Evolutionary conservation across 176 grass and related monocot genomes (phyloP).

Genomic region (Carex pumila): DNA sequence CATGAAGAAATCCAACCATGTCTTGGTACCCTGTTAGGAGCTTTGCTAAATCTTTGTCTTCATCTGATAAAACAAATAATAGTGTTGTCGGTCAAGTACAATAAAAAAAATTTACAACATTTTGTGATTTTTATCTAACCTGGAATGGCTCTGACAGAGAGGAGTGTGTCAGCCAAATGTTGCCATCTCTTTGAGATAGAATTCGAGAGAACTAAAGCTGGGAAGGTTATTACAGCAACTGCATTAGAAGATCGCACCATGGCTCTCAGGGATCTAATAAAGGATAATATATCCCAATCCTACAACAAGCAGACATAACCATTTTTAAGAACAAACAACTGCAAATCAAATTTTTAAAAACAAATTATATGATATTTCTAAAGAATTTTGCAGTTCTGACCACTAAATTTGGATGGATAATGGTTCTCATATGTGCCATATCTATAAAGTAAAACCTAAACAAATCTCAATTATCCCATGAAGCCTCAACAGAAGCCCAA

Average conservation of each 20-base stretch:
- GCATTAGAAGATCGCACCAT: slow-evolving; percentile 54
- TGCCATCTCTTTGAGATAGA: slow-evolving; percentile 91
- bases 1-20: slow-evolving; percentile 89
- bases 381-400: background rate
- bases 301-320: slow-evolving; percentile 20
- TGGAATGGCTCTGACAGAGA: slow-evolving; percentile 83
- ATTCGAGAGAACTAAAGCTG: slow-evolving; percentile 42
- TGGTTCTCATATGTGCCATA: background rate
- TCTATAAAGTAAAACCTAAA: background rate
- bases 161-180: slow-evolving; percentile 79
- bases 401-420: background rate
- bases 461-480: background rate
- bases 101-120: background rate
- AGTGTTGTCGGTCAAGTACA: background rate
- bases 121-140: slow-evolving; percentile 24
- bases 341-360: background rate
- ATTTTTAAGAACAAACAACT: background rate
- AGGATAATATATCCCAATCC: slow-evolving; percentile 89
- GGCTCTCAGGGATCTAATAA: slow-evolving; percentile 71
- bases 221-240: slow-evolving; percentile 77
- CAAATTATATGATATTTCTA: slow-evolving; percentile 6
- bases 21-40: slow-evolving; percentile 84
- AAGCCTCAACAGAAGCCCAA: background rate
- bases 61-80: slow-evolving; percentile 52
- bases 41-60: slow-evolving; percentile 80